Base-by-base conservation (phyloP, 2,329 filamentous ascomycete genomes). In the Fusarium oxysporum region DNA sequence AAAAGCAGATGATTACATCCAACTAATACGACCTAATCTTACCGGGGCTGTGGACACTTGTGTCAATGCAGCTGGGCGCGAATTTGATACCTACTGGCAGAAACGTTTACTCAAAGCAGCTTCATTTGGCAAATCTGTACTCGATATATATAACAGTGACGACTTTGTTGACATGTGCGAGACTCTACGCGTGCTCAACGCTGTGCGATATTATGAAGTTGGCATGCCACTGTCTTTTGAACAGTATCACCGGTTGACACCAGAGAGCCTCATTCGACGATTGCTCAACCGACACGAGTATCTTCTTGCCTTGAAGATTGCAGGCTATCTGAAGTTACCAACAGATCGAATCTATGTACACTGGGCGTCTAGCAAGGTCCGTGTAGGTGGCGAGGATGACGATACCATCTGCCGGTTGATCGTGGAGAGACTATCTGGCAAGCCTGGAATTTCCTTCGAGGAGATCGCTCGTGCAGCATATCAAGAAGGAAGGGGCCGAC, bases 101-200 rank as follows among this genome's bases (percentile, higher is more conserved):
- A 99, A 98, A 80, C 91, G 97, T 76, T 86, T 99, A 3, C 87
- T 99, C n/a, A 97, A 97, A 80, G 96, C 96, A 10, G 96, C 96
- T 0, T 98, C 96, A 0, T 98, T 98, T 80, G 96, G 96, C 69
- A 99, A 99, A 81, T 98, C 96, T 0, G 96, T 98, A 0, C 88
- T 99, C 7, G 96, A 98, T 77, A 91, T 98, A 17, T 99, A 98
- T 83, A 98, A 96, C 82, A 98, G 95, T 79, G 96, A 99, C 78
- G 96, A 99, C 73, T 99, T 98, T 82, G 96, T 99, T 60, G 96
- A 98, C 71, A 98, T 98, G 92, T 97, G 95, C 76, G 96, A 99
- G 81, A 96, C 92, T 2, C 84, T 99, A 21, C 92, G 96, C 21
- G 95, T 99, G 0, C 86, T 99, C 53, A 98, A 98, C 77, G 96